Percentiles rank a stretch among this genome's conserved stretches.
Evolutionary conservation across 495 filamentous ascomycete species (phyloP).

Genomic region (Lepidopterella palustris): DNA sequence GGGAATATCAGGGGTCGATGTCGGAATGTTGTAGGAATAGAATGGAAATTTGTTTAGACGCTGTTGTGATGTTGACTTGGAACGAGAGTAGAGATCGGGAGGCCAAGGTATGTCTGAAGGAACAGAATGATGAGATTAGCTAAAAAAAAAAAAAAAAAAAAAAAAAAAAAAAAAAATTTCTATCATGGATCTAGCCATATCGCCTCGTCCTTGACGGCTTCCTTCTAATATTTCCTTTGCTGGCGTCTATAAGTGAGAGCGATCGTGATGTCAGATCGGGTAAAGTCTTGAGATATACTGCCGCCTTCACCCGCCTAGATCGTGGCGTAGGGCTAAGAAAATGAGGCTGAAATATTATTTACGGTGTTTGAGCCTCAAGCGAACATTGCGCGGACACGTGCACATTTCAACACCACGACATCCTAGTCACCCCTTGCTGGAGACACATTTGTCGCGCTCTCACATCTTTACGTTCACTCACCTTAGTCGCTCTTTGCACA

Average conservation of each 20-base stretch:
- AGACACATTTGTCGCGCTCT: background rate
- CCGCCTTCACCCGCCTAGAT: background rate
- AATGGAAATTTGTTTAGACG: too few species aligned
- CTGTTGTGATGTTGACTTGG: too few species aligned
- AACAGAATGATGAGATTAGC: too few species aligned
- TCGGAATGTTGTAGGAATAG: too few species aligned
- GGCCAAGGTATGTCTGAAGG: too few species aligned
- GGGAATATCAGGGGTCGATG: too few species aligned
- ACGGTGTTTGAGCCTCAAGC: too few species aligned
- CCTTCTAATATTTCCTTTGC: background rate
- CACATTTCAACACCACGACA: too few species aligned
- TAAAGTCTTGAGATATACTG: background rate
- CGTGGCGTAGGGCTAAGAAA: background rate
- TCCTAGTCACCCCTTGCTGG: background rate
- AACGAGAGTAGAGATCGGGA: too few species aligned
- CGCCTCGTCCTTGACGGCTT: background rate
- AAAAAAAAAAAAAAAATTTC: background rate
- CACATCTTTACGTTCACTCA: background rate
- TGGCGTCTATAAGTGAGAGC: constrained; percentile 1
- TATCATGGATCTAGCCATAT: background rate
- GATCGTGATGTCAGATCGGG: constrained; percentile 7
- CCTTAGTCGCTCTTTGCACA: constrained; percentile 15
- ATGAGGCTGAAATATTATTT: too few species aligned
- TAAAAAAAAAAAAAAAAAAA: background rate
- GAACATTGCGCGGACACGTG: too few species aligned